These are phyloP conservation scores for Vanrija sp. DNA, from an alignment of 1,284 basidiomycete species.

Conservation along the genomic window DNA sequence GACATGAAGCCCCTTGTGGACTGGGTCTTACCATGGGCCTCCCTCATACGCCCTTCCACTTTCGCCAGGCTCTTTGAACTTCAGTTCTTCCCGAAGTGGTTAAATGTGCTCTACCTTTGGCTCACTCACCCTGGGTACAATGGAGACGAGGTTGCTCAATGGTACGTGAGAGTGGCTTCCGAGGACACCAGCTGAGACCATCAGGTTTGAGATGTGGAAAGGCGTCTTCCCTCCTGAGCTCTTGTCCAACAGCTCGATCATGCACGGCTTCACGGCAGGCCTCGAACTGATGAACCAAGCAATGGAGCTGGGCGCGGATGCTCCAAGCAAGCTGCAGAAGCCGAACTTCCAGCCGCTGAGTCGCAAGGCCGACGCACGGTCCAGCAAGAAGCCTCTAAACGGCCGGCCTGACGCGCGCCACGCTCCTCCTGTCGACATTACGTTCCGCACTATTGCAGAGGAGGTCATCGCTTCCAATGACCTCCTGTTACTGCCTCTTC, in stretches of 20 bases:
- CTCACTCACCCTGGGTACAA: conserved; percentile 75
- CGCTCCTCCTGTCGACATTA: conserved; percentile 63
- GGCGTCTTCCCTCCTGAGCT: conserved; percentile 67
- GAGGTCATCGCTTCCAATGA: conserved; percentile 79
- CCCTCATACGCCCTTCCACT: conserved; percentile 68
- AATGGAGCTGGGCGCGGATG: conserved; percentile 72
- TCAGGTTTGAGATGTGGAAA: conserved; percentile 76
- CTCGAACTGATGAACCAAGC: conserved; percentile 90
- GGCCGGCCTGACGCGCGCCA: not conserved
- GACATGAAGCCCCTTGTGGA: conserved; percentile 71
- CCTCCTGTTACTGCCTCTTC: conserved; percentile 80
- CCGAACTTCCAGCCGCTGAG: conserved; percentile 56
- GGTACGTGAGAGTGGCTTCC: conserved; percentile 58
- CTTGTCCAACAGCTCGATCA: conserved; percentile 61
- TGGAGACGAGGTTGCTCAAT: conserved; percentile 84
- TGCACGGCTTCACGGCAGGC: conserved; percentile 75
- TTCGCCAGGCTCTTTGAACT: conserved; percentile 75
- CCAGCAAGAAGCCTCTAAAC: not conserved
- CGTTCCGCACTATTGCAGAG: conserved; percentile 86
- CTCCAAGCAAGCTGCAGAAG: conserved; percentile 61
- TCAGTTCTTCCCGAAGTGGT: conserved; percentile 96
- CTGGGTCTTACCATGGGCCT: conserved; percentile 72
- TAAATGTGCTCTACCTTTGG: conserved; percentile 87
- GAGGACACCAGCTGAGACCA: not conserved
- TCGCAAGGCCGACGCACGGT: no score